Conservation (phyloP, 441 rosid species). For the Adansonia rubrostipa region DNA sequence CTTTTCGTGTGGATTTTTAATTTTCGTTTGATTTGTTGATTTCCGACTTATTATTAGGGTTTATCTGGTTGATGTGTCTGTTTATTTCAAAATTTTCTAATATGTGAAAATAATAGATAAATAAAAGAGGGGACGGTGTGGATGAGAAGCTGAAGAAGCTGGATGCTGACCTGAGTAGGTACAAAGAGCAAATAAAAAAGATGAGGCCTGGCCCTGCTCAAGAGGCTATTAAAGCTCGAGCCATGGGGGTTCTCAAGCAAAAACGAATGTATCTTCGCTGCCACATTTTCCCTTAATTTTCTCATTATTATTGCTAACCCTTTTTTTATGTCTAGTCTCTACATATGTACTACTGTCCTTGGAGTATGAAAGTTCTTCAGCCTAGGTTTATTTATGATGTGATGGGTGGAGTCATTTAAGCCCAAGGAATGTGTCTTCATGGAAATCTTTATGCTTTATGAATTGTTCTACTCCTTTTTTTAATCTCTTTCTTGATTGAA, state of each 20-base stretch:
- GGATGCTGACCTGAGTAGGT: slow-evolving; percentile 73
- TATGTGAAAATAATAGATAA: slow-evolving; percentile 53
- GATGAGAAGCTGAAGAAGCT: slow-evolving; percentile 89
- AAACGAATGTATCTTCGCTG: slow-evolving; percentile 67
- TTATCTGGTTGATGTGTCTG: not conserved
- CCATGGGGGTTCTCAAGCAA: slow-evolving; percentile 92
- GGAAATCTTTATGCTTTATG: not conserved
- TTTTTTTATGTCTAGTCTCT: not conserved
- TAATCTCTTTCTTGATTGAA: not conserved
- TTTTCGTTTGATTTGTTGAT: not conserved
- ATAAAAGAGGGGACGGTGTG: slow-evolving; percentile 84
- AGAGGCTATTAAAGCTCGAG: slow-evolving; percentile 89
- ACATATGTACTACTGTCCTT: not conserved
- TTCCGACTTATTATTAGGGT: not conserved
- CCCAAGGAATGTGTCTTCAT: not conserved
- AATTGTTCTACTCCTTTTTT: not conserved
- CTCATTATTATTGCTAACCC: not conserved
- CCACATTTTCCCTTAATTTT: not conserved
- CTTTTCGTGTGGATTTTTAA: not conserved
- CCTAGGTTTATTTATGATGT: not conserved
- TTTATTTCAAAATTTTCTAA: not conserved
- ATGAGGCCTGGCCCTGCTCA: slow-evolving; percentile 93
- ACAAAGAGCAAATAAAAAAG: slow-evolving; percentile 79
- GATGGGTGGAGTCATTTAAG: not conserved
- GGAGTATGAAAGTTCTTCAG: not conserved